Evolutionary conservation across 148 eudicot species (phyloP).

Genomic region (Oxyria digyna): DNA sequence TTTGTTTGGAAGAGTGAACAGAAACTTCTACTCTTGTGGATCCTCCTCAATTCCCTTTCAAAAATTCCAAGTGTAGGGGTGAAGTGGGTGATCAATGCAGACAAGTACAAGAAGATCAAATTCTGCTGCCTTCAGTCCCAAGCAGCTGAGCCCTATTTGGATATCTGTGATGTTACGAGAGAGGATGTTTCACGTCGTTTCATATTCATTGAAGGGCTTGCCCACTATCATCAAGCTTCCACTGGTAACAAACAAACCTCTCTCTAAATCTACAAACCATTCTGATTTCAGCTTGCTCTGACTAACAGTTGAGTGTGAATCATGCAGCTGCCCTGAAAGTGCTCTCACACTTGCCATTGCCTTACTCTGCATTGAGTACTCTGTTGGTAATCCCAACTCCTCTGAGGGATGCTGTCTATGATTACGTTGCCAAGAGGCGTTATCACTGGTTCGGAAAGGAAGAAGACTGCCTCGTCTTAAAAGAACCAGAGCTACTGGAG

Average conservation of each 20-base stretch:
- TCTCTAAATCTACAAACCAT: neutral
- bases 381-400: conserved; percentile 60
- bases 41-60: neutral
- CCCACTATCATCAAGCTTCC: conserved; percentile 78
- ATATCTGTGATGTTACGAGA: conserved; percentile 47
- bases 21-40: neutral
- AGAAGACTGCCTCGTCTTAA: conserved; percentile 60
- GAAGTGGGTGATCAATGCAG: conserved; percentile 70
- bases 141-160: conserved; percentile 90
- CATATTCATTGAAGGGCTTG: conserved; percentile 80
- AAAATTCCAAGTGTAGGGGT: conserved; percentile 41
- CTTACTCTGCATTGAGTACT: conserved; percentile 63
- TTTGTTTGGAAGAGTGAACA: neutral
- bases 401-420: conserved; percentile 69
- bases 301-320: neutral
- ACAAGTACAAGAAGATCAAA: conserved; percentile 64
- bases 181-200: conserved; percentile 86
- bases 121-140: conserved; percentile 93
- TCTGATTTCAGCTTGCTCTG: neutral
- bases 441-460: conserved; percentile 81
- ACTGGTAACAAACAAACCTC: conserved; percentile 39
- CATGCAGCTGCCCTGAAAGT: conserved; percentile 89
- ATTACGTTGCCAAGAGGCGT: conserved; percentile 66
- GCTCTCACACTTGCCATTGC: conserved; percentile 76
- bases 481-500: conserved; percentile 69